A percentile compares a stretch with the other conserved stretches of the same genome.
Evolutionary conservation across 106 monocot species (phyloP).

Genomic region (Apostasia shenzhenica): DNA sequence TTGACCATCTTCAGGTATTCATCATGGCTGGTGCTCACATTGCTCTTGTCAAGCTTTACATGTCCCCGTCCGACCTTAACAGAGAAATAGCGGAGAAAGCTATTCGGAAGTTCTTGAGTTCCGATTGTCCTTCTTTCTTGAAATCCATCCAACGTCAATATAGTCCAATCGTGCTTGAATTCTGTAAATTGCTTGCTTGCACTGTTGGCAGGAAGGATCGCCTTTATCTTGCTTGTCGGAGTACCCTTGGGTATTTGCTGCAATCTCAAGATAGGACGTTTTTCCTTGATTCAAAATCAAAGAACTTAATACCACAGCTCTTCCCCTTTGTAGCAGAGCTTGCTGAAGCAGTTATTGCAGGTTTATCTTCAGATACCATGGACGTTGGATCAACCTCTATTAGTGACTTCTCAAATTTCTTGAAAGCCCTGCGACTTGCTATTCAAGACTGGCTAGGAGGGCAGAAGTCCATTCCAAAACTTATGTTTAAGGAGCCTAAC

Average conservation of each 20-base stretch:
- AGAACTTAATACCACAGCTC: slow-evolving; percentile 20
- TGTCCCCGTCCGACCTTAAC: neutral
- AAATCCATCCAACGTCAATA: slow-evolving; percentile 14
- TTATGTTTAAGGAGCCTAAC: neutral
- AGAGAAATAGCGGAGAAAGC: slow-evolving; percentile 15
- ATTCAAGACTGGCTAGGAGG: slow-evolving; percentile 8
- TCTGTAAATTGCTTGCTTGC: slow-evolving; percentile 40
- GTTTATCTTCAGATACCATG: slow-evolving; percentile 5
- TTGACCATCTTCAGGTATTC: slow-evolving; percentile 44
- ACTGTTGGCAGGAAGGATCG: slow-evolving; percentile 29
- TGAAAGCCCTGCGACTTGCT: slow-evolving; percentile 15
- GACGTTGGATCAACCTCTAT: neutral
- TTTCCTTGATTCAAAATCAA: neutral
- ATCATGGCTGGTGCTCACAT: slow-evolving; percentile 32
- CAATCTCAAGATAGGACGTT: slow-evolving; percentile 10
- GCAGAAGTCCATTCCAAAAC: slow-evolving; percentile 3
- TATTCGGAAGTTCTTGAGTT: slow-evolving; percentile 32
- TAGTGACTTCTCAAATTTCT: slow-evolving; percentile 38
- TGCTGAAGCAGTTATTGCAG: slow-evolving; percentile 2
- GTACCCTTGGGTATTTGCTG: slow-evolving; percentile 25
- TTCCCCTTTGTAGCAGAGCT: slow-evolving; percentile 38
- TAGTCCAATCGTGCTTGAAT: slow-evolving; percentile 42
- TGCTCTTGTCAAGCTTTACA: slow-evolving; percentile 53
- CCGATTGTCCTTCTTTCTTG: slow-evolving; percentile 6
- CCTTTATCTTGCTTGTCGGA: slow-evolving; percentile 50